Percentiles rank a stretch among this genome's conserved stretches.
Evolutionary conservation across 805 yeast species (phyloP).

Genomic region (Blastobotrys muscicola): DNA sequence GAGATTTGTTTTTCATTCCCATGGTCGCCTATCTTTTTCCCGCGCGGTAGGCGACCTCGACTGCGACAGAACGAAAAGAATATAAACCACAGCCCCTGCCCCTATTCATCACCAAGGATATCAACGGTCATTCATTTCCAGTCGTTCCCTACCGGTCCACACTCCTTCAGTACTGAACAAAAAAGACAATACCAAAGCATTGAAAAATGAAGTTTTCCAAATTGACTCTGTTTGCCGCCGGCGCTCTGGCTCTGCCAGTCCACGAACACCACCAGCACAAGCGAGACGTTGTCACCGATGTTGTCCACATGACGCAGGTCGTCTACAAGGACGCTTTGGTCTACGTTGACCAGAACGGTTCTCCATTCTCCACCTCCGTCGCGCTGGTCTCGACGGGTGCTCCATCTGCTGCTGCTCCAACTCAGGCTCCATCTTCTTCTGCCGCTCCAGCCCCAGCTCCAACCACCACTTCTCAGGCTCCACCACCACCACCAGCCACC

Average conservation of each 20-base stretch:
- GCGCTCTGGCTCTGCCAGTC: constrained; percentile 7
- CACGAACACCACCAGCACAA: constrained; percentile 9
- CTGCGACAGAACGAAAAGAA: too few relatives aligned
- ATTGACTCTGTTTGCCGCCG: constrained; percentile 6
- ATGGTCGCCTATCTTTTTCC: too few relatives aligned
- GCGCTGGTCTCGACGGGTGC: constrained; percentile 16
- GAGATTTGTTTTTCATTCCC: too few relatives aligned
- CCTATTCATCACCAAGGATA: too few relatives aligned
- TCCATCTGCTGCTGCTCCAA: constrained; percentile 5
- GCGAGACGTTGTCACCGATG: constrained; percentile 14
- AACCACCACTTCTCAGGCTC: constrained; percentile 8
- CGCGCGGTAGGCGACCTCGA: too few relatives aligned
- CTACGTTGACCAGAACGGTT: constrained; percentile 20
- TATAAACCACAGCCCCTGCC: too few relatives aligned
- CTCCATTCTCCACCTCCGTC: constrained; percentile 15
- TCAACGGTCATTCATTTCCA: neutral
- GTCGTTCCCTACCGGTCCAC: neutral
- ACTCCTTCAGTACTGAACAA: too few relatives aligned
- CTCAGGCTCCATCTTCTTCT: constrained; percentile 4
- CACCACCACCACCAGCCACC: constrained; percentile 3
- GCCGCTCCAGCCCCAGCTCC: constrained; percentile 9
- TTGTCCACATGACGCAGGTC: constrained; percentile 14
- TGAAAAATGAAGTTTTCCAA: neutral
- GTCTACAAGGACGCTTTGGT: constrained; percentile 19
- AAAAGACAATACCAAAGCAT: neutral